A percentile compares a stretch with the other conserved stretches of the same genome.
Conservation (phyloP, 2,329 filamentous ascomycete genomes). For the Albophoma yamanashiensis region DNA sequence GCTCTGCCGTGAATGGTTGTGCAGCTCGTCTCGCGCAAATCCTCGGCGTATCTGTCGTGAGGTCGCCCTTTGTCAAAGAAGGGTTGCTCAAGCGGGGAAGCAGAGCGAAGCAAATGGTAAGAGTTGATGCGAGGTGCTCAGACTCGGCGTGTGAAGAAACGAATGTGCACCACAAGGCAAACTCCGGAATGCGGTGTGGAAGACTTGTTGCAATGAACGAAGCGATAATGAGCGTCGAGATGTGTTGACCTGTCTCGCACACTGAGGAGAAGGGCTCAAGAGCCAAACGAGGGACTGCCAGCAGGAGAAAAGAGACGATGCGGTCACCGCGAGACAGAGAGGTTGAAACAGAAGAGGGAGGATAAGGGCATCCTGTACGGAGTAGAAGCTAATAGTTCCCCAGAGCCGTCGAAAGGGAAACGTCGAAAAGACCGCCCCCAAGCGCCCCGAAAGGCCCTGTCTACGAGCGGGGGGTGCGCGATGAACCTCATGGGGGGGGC, state of each 20-base stretch:
- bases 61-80: background rate
- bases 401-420: background rate
- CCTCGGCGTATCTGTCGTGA: background rate
- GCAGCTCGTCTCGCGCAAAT: background rate
- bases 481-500: background rate
- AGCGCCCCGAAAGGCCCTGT: background rate
- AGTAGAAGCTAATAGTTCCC: background rate
- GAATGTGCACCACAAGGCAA: background rate
- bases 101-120: background rate
- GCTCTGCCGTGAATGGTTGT: background rate
- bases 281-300: background rate
- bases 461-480: background rate
- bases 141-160: background rate
- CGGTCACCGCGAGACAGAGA: background rate
- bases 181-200: background rate
- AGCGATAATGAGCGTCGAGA: background rate
- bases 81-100: background rate
- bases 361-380: conserved; percentile 1
- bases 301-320: background rate
- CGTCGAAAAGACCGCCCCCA: background rate
- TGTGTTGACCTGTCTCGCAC: background rate
- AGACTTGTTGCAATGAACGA: background rate
- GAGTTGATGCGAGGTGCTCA: background rate
- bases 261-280: background rate
- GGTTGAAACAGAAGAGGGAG: background rate